Evolutionary conservation across 306 rosid genomes (phyloP).

Genomic region (Dalbergia cochinchinensis): DNA sequence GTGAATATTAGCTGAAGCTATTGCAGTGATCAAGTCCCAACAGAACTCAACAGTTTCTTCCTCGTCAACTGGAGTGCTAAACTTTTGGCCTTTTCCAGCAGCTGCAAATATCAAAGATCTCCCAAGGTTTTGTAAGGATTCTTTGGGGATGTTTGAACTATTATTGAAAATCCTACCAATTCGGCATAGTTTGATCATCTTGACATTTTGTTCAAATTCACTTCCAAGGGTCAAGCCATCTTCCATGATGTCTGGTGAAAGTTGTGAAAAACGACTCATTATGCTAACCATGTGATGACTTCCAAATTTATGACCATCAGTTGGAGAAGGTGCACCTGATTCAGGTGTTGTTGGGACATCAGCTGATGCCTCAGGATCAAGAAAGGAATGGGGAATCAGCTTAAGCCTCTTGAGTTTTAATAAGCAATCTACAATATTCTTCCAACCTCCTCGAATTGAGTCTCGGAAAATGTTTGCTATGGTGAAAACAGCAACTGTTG

Average conservation of each 20-base stretch:
- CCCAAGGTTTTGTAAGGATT: constrained; percentile 75
- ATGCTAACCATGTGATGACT: constrained; percentile 57
- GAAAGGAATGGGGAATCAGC: constrained; percentile 72
- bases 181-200: constrained; percentile 78
- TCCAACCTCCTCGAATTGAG: constrained; percentile 90
- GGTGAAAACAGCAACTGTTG: constrained; percentile 87
- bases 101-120: constrained; percentile 80
- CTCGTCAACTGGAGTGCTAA: constrained; percentile 88
- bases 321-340: constrained; percentile 58
- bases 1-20: constrained; percentile 62
- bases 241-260: constrained; percentile 65
- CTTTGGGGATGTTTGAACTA: constrained; percentile 72
- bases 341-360: constrained; percentile 53
- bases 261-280: constrained; percentile 61
- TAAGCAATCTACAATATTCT: constrained; percentile 87
- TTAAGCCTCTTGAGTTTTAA: constrained; percentile 86
- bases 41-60: constrained; percentile 92
- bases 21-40: constrained; percentile 83
- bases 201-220: constrained; percentile 86
- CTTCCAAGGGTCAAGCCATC: constrained; percentile 71
- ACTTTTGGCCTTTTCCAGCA: constrained; percentile 96
- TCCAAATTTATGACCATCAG: constrained; percentile 55
- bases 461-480: constrained; percentile 75
- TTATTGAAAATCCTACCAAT: constrained; percentile 74
- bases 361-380: constrained; percentile 63